Conservation (phyloP, 2,329 filamentous ascomycete genomes). For the Elsinoe australis region DNA sequence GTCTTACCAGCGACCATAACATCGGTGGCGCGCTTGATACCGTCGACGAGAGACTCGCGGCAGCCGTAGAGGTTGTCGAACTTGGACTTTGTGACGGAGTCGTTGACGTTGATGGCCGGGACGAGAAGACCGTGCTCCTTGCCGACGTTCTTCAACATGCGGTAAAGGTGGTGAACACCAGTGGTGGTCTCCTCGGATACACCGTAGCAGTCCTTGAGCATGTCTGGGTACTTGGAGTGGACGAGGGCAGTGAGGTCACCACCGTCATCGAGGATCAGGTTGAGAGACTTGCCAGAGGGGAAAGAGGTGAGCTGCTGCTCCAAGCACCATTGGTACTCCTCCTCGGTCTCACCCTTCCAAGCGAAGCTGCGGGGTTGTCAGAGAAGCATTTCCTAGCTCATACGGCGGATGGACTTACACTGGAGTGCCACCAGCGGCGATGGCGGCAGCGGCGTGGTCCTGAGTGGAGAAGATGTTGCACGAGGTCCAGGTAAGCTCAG, state of each 20-base stretch:
- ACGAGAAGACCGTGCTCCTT: slow-evolving; percentile 67
- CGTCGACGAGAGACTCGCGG: slow-evolving; percentile 96
- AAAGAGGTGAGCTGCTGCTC: slow-evolving; percentile 97
- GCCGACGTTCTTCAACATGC: slow-evolving; percentile 78
- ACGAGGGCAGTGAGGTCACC: slow-evolving; percentile 94
- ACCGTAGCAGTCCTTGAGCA: slow-evolving; percentile 97
- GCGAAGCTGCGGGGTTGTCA: slow-evolving; percentile 46
- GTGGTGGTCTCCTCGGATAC: slow-evolving; percentile 99
- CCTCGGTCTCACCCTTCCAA: slow-evolving; percentile 91
- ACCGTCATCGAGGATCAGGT: slow-evolving; percentile 98
- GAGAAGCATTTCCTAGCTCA: slow-evolving; percentile 32
- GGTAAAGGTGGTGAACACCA: slow-evolving; percentile 98
- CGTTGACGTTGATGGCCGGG: slow-evolving; percentile 98
- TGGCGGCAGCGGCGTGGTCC: slow-evolving; percentile 95
- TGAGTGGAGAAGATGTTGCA: slow-evolving; percentile 99
- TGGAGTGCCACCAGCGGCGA: slow-evolving; percentile 85
- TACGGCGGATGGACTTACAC: slow-evolving; percentile 44
- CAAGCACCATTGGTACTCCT: slow-evolving; percentile 99
- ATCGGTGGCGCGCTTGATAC: slow-evolving; percentile 99
- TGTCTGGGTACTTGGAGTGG: slow-evolving; percentile 96
- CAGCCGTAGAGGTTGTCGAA: slow-evolving; percentile 99
- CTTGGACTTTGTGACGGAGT: slow-evolving; percentile 99
- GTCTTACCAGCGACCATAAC: slow-evolving; percentile 99
- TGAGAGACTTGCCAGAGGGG: slow-evolving; percentile 93
- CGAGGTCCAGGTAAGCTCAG: slow-evolving; percentile 96